These are phyloP conservation scores for Penicillium diatomitis DNA, from an alignment of 495 filamentous ascomycete genomes.

Conservation along the genomic window DNA sequence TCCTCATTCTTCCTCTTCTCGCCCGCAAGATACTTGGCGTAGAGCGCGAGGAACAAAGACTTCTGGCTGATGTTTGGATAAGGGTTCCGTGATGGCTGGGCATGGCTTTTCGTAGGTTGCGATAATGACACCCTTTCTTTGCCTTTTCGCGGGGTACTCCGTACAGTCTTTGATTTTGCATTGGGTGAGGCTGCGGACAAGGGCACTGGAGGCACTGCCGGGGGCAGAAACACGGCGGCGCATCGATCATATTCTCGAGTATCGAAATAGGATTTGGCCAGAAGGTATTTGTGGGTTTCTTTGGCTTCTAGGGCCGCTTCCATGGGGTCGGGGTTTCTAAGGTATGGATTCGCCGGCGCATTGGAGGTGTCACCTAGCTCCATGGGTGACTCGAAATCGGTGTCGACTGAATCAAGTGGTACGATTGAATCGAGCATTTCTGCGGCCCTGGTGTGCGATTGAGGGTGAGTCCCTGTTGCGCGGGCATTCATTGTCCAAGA, in stretches of 20 bases:
- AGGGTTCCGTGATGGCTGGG: constrained; percentile 20
- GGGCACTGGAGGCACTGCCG: constrained; percentile 55
- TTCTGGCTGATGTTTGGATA: constrained; percentile 69
- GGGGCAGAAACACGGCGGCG: constrained; percentile 78
- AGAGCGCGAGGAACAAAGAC: constrained; percentile 84
- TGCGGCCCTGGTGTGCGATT: constrained; percentile 58
- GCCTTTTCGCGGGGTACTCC: constrained; percentile 37
- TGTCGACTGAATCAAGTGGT: constrained; percentile 36
- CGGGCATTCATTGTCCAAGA: not conserved
- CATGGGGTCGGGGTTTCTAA: constrained; percentile 42
- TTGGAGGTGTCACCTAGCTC: constrained; percentile 30
- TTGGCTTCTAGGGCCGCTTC: constrained; percentile 72
- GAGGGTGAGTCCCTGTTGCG: too few species aligned
- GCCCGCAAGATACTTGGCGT: constrained; percentile 84
- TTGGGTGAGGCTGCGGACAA: constrained; percentile 39
- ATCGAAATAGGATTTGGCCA: constrained; percentile 94
- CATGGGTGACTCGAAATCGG: constrained; percentile 52
- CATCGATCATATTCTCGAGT: constrained; percentile 94
- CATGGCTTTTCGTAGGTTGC: constrained; percentile 15
- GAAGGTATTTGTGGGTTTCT: constrained; percentile 73
- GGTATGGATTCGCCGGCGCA: constrained; percentile 34
- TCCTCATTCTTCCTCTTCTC: constrained; percentile 97
- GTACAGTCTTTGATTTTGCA: constrained; percentile 28
- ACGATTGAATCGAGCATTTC: constrained; percentile 83
- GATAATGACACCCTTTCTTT: constrained; percentile 44